Percentiles rank a stretch among this genome's conserved stretches.
Evolutionary conservation across 2,329 filamentous ascomycete species (phyloP).

Genomic region (Aspergillus fischeri): DNA sequence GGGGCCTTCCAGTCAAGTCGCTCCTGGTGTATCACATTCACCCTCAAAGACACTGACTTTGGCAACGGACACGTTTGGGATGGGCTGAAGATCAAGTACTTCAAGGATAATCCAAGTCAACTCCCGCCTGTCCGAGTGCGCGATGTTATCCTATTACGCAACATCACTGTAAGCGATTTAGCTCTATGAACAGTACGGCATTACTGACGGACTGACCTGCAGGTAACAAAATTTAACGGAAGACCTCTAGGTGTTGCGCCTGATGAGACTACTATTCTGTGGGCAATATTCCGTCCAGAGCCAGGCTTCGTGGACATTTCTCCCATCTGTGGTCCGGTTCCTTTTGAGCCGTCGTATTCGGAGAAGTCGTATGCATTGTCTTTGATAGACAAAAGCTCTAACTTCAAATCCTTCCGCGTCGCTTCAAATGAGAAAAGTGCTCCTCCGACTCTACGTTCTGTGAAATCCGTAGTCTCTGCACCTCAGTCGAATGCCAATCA

Average conservation of each 20-base stretch:
- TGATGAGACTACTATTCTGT: slow-evolving; percentile 24
- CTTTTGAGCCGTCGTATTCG: slow-evolving; percentile 21
- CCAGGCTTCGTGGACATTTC: slow-evolving; percentile 15
- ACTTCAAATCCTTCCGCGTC: slow-evolving; percentile 9
- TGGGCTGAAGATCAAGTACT: slow-evolving; percentile 55
- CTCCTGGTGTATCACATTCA: slow-evolving; percentile 59
- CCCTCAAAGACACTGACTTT: slow-evolving; percentile 55
- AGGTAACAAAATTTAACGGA: slow-evolving; percentile 20
- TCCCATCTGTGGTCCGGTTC: slow-evolving; percentile 25
- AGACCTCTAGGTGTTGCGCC: slow-evolving; percentile 23
- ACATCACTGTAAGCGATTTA: slow-evolving; percentile 48
- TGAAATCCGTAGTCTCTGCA: slow-evolving; percentile 8
- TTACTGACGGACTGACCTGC: slow-evolving; percentile 1
- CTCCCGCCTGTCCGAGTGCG: slow-evolving; percentile 47
- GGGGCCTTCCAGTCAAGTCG: slow-evolving; percentile 49
- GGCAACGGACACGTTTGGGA: slow-evolving; percentile 38
- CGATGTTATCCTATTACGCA: slow-evolving; percentile 63
- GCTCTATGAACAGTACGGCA: slow-evolving; percentile 17
- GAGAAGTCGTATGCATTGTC: slow-evolving; percentile 28
- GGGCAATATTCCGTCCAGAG: slow-evolving; percentile 33
- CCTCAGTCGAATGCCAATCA: slow-evolving; percentile 4
- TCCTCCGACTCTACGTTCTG: neutral
- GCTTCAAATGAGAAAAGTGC: neutral
- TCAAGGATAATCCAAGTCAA: slow-evolving; percentile 45
- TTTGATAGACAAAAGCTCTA: slow-evolving; percentile 21